phyloP scores from a whole-genome alignment of 257 asterid genomes.

The Nicotiana otophora region DNA sequence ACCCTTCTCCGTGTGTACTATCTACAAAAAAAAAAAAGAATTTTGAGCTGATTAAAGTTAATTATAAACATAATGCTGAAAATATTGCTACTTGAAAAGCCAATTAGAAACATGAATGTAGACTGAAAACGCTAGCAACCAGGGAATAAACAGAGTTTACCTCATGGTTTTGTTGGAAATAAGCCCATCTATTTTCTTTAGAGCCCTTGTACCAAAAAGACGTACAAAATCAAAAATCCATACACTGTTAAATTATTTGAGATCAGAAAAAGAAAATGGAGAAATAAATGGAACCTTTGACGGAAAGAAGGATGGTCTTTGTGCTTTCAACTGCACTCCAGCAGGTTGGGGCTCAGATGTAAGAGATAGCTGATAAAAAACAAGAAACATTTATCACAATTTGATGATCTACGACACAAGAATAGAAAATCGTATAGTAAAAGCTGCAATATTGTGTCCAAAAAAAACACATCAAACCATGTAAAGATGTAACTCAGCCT shows the following conservation, averaged over 20 bases:
- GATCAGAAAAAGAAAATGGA: neutral
- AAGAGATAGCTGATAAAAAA: slow-evolving; percentile 62
- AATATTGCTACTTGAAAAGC: neutral
- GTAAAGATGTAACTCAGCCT: too few species aligned
- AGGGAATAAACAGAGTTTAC: slow-evolving; percentile 26
- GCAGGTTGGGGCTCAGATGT: slow-evolving; percentile 45
- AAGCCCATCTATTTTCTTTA: slow-evolving; percentile 81
- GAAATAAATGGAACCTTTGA: slow-evolving; percentile 49
- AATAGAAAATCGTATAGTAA: neutral
- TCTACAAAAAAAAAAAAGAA: slow-evolving; percentile 4
- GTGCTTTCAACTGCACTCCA: slow-evolving; percentile 28
- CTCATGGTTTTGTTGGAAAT: slow-evolving; percentile 55
- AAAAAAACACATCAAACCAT: neutral
- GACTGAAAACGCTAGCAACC: neutral
- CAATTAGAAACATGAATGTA: neutral
- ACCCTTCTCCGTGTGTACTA: slow-evolving; percentile 11
- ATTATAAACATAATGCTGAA: neutral
- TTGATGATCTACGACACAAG: neutral
- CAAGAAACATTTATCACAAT: slow-evolving; percentile 14
- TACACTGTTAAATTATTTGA: neutral
- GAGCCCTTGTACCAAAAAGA: slow-evolving; percentile 63
- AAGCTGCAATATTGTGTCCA: neutral
- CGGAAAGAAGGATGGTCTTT: slow-evolving; percentile 26
- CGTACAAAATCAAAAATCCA: slow-evolving; percentile 31
- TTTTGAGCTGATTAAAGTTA: neutral